These are phyloP conservation scores for Calonectria pseudoreteaudii DNA, from an alignment of 2,329 filamentous ascomycete genomes.

Conservation along the genomic window DNA sequence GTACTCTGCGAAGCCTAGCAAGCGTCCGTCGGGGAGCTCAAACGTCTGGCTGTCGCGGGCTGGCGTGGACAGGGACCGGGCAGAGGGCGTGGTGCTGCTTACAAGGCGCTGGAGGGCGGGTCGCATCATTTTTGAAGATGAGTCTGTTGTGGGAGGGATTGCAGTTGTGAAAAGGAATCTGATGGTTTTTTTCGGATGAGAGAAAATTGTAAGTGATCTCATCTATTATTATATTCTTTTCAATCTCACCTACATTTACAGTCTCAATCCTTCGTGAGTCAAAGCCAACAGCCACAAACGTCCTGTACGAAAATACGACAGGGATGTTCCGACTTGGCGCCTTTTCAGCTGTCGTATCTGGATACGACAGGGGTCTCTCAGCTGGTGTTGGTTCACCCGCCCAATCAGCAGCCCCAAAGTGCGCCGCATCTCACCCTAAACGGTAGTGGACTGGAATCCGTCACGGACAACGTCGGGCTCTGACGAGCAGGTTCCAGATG, in stretches of 20 bases:
- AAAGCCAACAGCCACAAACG: not conserved
- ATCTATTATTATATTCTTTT: not conserved
- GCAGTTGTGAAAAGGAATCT: not conserved
- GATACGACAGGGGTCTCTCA: not conserved
- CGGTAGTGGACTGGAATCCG: not conserved
- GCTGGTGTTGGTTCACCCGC: not conserved
- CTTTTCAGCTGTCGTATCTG: not conserved
- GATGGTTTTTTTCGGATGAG: not conserved
- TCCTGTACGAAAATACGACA: slow-evolving; percentile 1
- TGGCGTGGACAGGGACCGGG: slow-evolving; percentile 4
- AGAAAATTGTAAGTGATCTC: too few species aligned
- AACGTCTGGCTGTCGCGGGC: slow-evolving; percentile 40
- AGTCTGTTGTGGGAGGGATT: not conserved
- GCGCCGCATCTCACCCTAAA: not conserved
- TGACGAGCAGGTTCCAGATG: not conserved
- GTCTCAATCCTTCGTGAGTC: not conserved
- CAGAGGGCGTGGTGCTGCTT: not conserved
- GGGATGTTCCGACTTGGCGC: not conserved
- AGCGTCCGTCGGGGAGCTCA: slow-evolving; percentile 53
- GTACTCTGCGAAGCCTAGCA: slow-evolving; percentile 55
- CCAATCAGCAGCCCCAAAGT: not conserved
- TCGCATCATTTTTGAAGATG: not conserved
- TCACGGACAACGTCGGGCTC: not conserved
- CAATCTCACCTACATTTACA: not conserved
- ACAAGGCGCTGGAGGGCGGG: not conserved